phyloP scores from a whole-genome alignment of 1,284 basidiomycete genomes.

The Tilletia setariae region DNA sequence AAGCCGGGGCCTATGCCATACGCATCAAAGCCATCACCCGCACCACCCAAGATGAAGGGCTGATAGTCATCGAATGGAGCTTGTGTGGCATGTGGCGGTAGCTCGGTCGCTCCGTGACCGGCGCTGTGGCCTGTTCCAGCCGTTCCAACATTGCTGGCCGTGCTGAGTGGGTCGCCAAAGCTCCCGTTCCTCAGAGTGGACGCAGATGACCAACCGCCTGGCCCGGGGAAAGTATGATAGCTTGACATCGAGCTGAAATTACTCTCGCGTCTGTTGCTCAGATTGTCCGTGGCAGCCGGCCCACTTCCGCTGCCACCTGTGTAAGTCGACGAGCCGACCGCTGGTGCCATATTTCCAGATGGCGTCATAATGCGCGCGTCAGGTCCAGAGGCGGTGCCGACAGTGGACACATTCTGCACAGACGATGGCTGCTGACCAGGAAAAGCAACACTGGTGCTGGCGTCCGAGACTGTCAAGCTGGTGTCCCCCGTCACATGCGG shows the following conservation, averaged over 20 bases:
- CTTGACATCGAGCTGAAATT: conserved; percentile 6
- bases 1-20: not conserved
- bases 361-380: too few species aligned
- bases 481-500: too few species aligned
- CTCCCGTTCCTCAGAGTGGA: conserved; percentile 8
- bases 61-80: not conserved
- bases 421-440: too few species aligned
- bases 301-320: conserved; percentile 6
- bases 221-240: conserved; percentile 8
- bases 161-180: conserved; percentile 1
- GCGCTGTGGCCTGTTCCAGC: too few species aligned
- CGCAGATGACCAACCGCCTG: conserved; percentile 7
- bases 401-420: too few species aligned
- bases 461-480: too few species aligned
- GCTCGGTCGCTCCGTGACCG: too few species aligned
- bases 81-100: not conserved
- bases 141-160: not conserved
- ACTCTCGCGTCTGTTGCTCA: not conserved
- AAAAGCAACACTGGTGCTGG: too few species aligned
- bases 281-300: not conserved
- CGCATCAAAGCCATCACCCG: not conserved
- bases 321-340: too few species aligned
- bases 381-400: too few species aligned
- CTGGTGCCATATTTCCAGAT: too few species aligned
- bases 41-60: not conserved